A percentile compares a stretch with the other conserved stretches of the same genome.
phyloP scores from a whole-genome alignment of 208 protist species.

The Leishmania guyanensis region DNA sequence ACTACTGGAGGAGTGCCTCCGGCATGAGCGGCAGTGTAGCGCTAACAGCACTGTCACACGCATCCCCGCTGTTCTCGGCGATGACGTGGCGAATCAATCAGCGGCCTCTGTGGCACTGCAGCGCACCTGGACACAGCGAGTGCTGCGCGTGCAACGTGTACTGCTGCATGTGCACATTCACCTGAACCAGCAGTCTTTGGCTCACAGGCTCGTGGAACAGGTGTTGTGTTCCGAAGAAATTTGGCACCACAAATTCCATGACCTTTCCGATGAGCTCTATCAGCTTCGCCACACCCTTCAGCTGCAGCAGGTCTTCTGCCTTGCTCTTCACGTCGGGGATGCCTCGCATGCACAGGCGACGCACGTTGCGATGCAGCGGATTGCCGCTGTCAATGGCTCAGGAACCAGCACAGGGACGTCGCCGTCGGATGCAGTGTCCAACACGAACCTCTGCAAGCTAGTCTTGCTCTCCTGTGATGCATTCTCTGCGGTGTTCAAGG shows the following conservation, averaged over 20 bases:
- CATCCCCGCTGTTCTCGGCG: background rate
- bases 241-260: constrained; percentile 16
- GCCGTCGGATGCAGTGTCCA: constrained; percentile 9
- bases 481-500: constrained; percentile 23
- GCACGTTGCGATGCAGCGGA: background rate
- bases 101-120: constrained; percentile 3
- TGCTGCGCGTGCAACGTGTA: constrained; percentile 54
- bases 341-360: constrained; percentile 17
- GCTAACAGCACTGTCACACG: background rate
- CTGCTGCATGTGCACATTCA: constrained; percentile 67
- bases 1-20: constrained; percentile 59
- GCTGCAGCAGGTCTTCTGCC: constrained; percentile 46
- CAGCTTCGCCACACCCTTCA: constrained; percentile 35
- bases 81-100: background rate
- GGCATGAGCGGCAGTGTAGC: constrained; percentile 19
- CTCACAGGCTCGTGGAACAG: constrained; percentile 43
- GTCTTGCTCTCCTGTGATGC: constrained; percentile 23
- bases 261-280: constrained; percentile 26
- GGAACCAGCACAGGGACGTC: background rate
- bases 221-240: constrained; percentile 42
- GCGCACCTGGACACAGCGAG: constrained; percentile 39
- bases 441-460: constrained; percentile 8
- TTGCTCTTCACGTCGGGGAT: constrained; percentile 38
- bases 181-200: constrained; percentile 56
- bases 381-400: background rate